Base-by-base conservation (phyloP, 2,329 filamentous ascomycete genomes). In the Aspergillus melleus region DNA sequence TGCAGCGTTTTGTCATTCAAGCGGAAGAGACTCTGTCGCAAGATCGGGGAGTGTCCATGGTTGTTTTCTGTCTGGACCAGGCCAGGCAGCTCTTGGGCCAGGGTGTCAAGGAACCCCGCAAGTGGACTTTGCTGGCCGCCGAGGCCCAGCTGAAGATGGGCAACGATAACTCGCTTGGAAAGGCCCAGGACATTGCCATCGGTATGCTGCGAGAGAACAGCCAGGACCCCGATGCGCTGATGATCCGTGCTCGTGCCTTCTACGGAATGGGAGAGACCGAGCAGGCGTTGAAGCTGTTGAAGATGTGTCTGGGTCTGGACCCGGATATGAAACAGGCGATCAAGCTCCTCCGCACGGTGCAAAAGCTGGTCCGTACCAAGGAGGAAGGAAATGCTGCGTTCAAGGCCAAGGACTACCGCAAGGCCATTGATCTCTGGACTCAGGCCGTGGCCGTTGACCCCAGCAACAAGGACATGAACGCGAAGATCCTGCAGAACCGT, bases 231-330 rank as follows among this genome's bases (percentile, higher is more conserved):
- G 95, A 99, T 78, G 95, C 94, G 1, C 81, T 99, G 64, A 91
- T 97, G 6, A 85, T 99, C 54, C 87, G 94, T 52, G 95, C 94
- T 24, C 87, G 92, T 64, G 90, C 92, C 16, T 84, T 96, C 53
- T 98, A 98, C 70, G 89, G 88, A 4, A 91, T 95, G 74, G 95
- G 95, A 30, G 95, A 99, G 68, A 96, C 96, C 71, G 91, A 96
- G 2, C 96, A 97, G 82, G 94, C 95, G 1, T 85, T 96, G 49
- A 90, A 94, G 73, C 91, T 96, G 75, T 95, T 98, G 80, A 87
- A 92, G 65, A 91, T 95, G 79, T 95, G 94, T 20, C 80, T 96
- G 58, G 90, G 84, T 74, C 92, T 93, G 75, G 95, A 98, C 69
- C 95, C 95, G 9, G 95, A 99, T 76, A 95, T 90, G 80, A 89